Base-by-base conservation (phyloP, 2,329 filamentous ascomycete species). In the Xylaria sp. region DNA sequence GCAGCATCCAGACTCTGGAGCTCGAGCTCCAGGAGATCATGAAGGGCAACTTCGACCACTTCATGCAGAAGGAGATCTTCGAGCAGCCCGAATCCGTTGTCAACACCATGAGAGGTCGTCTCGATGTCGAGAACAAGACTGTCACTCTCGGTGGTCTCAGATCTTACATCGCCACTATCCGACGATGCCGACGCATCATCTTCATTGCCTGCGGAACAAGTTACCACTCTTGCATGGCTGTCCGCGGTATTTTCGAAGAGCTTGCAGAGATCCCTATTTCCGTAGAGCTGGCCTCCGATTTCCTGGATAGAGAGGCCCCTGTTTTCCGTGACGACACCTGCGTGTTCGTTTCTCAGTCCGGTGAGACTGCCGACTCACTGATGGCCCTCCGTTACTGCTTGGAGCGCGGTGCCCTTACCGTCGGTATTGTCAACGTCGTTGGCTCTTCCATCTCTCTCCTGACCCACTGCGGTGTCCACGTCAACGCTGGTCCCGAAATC, bases 41-140 rank as follows among this genome's bases (percentile, higher is more conserved):
- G 94, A 99, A 99, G 88, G 94, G 94, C 78, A 95, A 94, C 76
- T 99, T 97, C 78, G 94, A 99, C 77, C 94, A 99, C 81, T 99
- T 97, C 83, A 99, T 99, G 94, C 94, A 99, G 77, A 99, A 99
- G 86, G 94, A 99, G 78, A 99, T 99, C 73, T 99, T 99, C 76
- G 94, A 99, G 83, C 94, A 99, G 82, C 94, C 94, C 73, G 94
- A 99, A 80, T 99, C 94, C 11, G 91, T 99, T 63, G 88, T 99
- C 81, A 99, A 99, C 85, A 97, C 94, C 68, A 99, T 99, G 94
- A 91, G 94, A 86, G 94, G 94, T 79, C 94, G 94, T 80, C 82
- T 99, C 70, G 94, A 99, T 76, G 83, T 89, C 62, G 88, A 86
- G 70, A 96, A 97, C 83, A 96, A 95, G 84, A 90, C 86, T 60